Base-by-base conservation (phyloP, 1,284 basidiomycete genomes). In the Apiotrichum laibachii region DNA sequence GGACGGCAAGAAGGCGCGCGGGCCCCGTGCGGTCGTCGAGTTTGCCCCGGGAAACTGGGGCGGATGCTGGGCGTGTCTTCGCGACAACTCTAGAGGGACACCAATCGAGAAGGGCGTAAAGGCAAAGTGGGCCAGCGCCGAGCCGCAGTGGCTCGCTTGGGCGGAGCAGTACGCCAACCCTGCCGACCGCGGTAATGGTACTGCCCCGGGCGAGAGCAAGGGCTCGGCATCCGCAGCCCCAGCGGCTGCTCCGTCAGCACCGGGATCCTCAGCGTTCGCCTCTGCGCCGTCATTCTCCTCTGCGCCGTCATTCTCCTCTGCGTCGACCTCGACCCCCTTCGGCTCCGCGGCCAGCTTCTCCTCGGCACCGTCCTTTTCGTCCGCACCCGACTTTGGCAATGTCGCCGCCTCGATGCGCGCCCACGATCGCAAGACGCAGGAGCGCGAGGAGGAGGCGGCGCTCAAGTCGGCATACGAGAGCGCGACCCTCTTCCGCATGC, bases 141-240 rank as follows among this genome's bases (percentile, higher is more conserved):
- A 90, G 65, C 90, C 90, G 2, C 83, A 81, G 42, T 86, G 91
- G 68, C 78, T 92, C 37, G 82, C 76, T 9, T 91, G 88, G 88
- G 72, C 88, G 43, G 68, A 85, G 76, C 33, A 43, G 31, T 44
- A 53, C 22, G 51, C 42, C 31, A 42, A 22, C 16, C 7, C 50
- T 5, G 22, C 40, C 10, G 49, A 50, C 12, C 49, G 37, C 16
- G 33, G 34, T 12, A 35, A 8, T 11, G 22, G 21, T 9, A 9
- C 44, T n/a, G 5, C 42, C 42, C 13, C 40, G n/a, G 46, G 21
- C 12, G n/a, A 13, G 11, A 19, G 12, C 10, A 31, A 31, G 3
- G 26, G 7, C 26, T 31, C 7, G 26, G 4, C 26, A 31, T 31
- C 7, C 26, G 33, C 33, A 39, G 47, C 47, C 15, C 46, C 55